Base-by-base conservation (phyloP, 768 basidiomycete genomes). In the Panus rudis region DNA sequence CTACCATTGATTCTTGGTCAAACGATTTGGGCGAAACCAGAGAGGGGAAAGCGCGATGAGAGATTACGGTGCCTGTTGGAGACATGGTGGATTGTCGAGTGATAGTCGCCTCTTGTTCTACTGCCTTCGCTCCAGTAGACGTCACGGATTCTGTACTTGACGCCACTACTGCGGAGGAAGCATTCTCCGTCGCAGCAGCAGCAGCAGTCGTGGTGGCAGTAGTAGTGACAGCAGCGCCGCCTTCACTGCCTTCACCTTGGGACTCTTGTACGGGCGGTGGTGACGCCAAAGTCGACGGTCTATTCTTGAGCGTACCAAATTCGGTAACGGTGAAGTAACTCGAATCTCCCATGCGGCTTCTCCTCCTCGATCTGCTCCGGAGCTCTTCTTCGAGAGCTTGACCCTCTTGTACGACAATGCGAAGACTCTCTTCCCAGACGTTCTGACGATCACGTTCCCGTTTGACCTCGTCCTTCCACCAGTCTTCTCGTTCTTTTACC, bases 401-500 rank as follows among this genome's bases (percentile, higher is more conserved):
- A 13, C 92, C 91, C 59, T 94, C 89, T 43, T 74, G 71, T 1
- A 92, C 92, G 6, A 93, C 91, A 2, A 79, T 77, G 42, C 83
- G 79, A 55, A 97, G 62, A 59, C 87, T 93, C 64, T 91, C 84
- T 63, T 94, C 92, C 93, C 93, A 97, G 21, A 92, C 68, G 10
- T 57, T 66, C 55, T 81, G 79, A 20, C 80, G 69, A 51, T 73
- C 68, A 37, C 72, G 68, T 56, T 91, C 86, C 20, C 75, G 73
- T 49, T 73, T 73, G 8, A 92, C 65, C 52, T 79, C 75, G 23
- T 69, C 63, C 43, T 70, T 72, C 69, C 79, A 92, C 75, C 84
- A 96, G 38, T 75, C 73, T 50, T 96, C 93, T n/a, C 93, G 71
- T 45, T 84, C 81, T 43, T 70, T 69, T 4, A 73, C 68, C 78